Conservation (phyloP, 371 early-diverging fungal species). For the Furculomyces boomerangus region DNA sequence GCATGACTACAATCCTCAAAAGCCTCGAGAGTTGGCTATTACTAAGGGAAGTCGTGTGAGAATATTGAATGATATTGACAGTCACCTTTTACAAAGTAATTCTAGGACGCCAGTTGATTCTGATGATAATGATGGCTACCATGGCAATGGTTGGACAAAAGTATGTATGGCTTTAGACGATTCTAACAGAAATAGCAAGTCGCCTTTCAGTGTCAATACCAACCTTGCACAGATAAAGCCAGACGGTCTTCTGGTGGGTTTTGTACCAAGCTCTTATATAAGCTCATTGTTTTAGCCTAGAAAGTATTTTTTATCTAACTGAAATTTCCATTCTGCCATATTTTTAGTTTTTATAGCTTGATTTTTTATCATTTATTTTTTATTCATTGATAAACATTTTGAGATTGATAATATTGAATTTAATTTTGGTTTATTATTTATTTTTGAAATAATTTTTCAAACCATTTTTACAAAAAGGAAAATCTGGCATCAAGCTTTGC, state of each 20-base stretch:
- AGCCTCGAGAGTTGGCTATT: slow-evolving; percentile 14
- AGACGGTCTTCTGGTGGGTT: not conserved
- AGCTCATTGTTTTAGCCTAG: too few species aligned
- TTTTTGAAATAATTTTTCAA: too few species aligned
- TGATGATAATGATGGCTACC: too few species aligned
- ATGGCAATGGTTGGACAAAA: not conserved
- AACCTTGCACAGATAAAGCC: too few species aligned
- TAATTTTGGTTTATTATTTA: too few species aligned
- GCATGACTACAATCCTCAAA: slow-evolving; percentile 15
- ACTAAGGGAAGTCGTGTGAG: slow-evolving; percentile 8
- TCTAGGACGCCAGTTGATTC: too few species aligned
- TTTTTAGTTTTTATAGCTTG: not conserved
- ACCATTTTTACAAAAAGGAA: too few species aligned
- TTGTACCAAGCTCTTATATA: not conserved
- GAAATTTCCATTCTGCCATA: not conserved
- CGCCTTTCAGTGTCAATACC: too few species aligned
- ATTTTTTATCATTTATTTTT: not conserved
- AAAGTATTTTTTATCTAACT: not conserved
- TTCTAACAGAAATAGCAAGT: not conserved
- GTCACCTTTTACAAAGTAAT: not conserved
- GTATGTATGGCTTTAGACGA: not conserved
- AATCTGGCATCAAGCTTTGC: too few species aligned
- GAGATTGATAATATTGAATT: too few species aligned
- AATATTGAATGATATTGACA: slow-evolving; percentile 8
- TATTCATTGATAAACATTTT: not conserved